These are phyloP conservation scores for Castanea crenata DNA, from an alignment of 306 rosid species.

Conservation along the genomic window DNA sequence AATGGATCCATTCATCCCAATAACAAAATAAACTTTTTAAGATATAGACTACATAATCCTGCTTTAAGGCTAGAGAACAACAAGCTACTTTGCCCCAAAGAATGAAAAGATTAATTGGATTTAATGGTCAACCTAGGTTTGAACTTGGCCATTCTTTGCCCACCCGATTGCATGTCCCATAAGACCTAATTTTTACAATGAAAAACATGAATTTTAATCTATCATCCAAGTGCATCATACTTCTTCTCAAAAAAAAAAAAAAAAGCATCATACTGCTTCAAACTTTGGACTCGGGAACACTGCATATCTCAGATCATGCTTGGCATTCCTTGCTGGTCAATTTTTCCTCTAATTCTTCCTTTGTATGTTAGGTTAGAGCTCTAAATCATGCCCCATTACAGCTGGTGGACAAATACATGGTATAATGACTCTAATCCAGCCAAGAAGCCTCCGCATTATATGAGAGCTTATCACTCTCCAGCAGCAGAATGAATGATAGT, in stretches of 20 bases:
- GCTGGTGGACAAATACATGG: not conserved
- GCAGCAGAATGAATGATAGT: constrained; percentile 12
- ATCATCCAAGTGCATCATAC: not conserved
- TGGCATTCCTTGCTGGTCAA: not conserved
- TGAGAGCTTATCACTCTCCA: constrained; percentile 9
- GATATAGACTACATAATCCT: not conserved
- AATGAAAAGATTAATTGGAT: not conserved
- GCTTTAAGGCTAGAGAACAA: not conserved
- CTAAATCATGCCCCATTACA: not conserved
- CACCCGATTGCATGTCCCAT: not conserved
- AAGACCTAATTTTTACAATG: not conserved
- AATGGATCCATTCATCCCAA: too few species aligned
- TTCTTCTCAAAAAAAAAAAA: not conserved
- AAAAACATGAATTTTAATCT: not conserved
- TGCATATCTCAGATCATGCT: not conserved
- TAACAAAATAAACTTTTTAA: too few species aligned
- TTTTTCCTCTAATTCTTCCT: not conserved
- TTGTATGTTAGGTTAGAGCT: not conserved
- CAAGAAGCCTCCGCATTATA: constrained; percentile 3
- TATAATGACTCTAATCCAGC: not conserved
- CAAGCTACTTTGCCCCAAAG: not conserved
- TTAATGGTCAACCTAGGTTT: not conserved
- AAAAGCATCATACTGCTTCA: not conserved
- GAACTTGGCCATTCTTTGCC: not conserved
- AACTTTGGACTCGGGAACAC: not conserved